phyloP scores from a whole-genome alignment of 257 asterid species.

The Misopates orontium region DNA sequence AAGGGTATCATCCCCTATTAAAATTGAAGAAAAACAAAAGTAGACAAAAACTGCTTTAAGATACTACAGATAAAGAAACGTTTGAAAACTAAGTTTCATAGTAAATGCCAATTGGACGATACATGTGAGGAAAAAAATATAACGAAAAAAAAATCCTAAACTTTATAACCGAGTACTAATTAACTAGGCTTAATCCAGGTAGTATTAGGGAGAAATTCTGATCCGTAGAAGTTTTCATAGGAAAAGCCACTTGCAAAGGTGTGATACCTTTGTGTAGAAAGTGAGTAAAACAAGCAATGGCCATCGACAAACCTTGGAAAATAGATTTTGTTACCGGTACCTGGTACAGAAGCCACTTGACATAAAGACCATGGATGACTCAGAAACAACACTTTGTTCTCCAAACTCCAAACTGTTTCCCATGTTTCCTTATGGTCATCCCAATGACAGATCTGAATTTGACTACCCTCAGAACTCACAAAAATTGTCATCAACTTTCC shows the following conservation, averaged over 20 bases:
- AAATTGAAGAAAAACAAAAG: no score
- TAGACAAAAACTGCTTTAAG: no score
- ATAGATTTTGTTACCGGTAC: not conserved
- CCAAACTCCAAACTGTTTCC: not conserved
- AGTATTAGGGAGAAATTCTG: no score
- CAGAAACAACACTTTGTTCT: not conserved
- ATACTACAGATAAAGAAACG: no score
- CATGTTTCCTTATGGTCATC: conserved; percentile 2
- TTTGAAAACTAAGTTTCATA: no score
- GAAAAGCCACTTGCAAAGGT: not conserved
- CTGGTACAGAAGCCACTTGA: not conserved
- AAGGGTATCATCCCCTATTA: no score
- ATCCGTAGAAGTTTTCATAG: no score
- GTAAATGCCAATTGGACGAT: no score
- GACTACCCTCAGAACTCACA: not conserved
- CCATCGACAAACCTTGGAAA: not conserved
- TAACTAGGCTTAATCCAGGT: no score
- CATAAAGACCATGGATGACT: conserved; percentile 8
- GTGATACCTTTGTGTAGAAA: not conserved
- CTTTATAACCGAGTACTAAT: no score
- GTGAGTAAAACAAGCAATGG: not conserved
- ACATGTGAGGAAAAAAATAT: no score
- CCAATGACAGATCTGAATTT: conserved; percentile 1
- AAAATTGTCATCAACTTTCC: conserved; percentile 2
- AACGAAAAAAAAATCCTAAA: no score